These are phyloP conservation scores for Hymenotorrendiella dingleyae DNA, from an alignment of 2,329 filamentous ascomycete genomes.

Conservation along the genomic window DNA sequence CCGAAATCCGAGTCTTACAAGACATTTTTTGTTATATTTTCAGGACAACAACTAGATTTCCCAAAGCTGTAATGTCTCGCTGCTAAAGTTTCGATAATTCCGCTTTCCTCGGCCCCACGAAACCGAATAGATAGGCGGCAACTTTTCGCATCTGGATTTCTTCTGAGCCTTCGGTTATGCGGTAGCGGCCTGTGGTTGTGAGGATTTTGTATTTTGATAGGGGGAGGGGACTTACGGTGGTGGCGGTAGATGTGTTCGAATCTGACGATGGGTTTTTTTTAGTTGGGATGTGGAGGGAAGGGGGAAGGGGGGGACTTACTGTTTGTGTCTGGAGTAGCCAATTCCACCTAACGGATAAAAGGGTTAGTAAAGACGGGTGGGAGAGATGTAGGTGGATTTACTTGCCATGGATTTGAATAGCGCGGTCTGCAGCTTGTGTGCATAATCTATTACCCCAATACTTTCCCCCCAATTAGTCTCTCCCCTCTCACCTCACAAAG, in stretches of 20 bases:
- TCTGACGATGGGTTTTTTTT: slow-evolving; percentile 35
- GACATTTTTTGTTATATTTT: no score
- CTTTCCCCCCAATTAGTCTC: no score
- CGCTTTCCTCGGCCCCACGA: slow-evolving; percentile 38
- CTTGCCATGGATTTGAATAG: slow-evolving; percentile 45
- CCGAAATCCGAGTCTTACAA: no score
- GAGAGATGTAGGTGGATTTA: no score
- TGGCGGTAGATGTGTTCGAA: slow-evolving; percentile 63
- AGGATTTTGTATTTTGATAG: no score
- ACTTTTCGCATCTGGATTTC: slow-evolving; percentile 64
- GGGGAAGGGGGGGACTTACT: slow-evolving; percentile 11
- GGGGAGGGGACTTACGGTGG: slow-evolving; percentile 37
- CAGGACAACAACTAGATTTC: no score
- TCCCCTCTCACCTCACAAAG: slow-evolving; percentile 79
- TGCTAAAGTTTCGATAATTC: slow-evolving; percentile 20
- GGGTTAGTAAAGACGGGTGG: no score
- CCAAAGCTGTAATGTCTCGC: no score
- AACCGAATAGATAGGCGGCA: slow-evolving; percentile 49
- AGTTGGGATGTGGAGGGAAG: neutral
- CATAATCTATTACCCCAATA: slow-evolving; percentile 58
- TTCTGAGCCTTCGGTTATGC: slow-evolving; percentile 59
- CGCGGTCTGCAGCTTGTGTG: slow-evolving; percentile 54
- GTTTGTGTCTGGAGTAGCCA: slow-evolving; percentile 24
- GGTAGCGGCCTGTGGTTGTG: slow-evolving; percentile 38
- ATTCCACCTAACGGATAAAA: slow-evolving; percentile 18